Evolutionary conservation across 164 flowering plant species (phyloP).

Genomic region (Dillenia turbinata): DNA sequence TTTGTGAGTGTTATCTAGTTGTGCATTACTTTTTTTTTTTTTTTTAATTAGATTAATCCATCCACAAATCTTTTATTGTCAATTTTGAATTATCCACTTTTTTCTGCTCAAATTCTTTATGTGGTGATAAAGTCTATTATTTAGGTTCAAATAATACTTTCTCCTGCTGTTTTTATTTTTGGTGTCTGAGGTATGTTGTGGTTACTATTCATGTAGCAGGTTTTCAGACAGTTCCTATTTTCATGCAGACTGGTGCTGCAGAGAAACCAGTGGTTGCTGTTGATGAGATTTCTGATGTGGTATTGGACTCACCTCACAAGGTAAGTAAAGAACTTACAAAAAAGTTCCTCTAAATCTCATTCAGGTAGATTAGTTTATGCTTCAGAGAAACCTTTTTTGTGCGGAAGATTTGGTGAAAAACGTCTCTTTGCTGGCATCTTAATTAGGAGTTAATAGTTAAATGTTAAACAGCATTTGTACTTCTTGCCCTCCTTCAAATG

Average conservation of each 20-base stretch:
- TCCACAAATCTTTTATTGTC: neutral
- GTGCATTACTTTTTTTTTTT: neutral
- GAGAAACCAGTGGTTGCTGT: conserved; percentile 45
- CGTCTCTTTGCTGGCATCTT: too few species aligned
- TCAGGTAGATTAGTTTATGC: too few species aligned
- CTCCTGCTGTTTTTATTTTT: conserved; percentile 21
- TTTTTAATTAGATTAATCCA: neutral
- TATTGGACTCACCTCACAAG: conserved; percentile 81
- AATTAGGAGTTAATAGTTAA: too few species aligned
- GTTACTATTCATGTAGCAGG: conserved; percentile 92
- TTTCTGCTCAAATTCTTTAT: conserved; percentile 1
- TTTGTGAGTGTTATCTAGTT: too few species aligned
- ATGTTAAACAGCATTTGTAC: too few species aligned
- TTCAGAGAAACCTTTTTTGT: too few species aligned
- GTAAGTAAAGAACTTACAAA: conserved; percentile 29
- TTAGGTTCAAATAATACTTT: conserved; percentile 21
- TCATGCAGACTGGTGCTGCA: conserved; percentile 90
- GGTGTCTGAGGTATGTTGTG: conserved; percentile 73
- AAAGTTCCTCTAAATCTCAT: neutral
- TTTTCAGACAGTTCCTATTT: conserved; percentile 99
- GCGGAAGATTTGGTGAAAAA: too few species aligned
- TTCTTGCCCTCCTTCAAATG: too few species aligned
- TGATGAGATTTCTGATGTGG: conserved; percentile 41
- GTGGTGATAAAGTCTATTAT: neutral
- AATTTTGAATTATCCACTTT: neutral